Evolutionary conservation across 371 early-diverging fungal species (phyloP).

Genomic region (Actinomucor elegans): DNA sequence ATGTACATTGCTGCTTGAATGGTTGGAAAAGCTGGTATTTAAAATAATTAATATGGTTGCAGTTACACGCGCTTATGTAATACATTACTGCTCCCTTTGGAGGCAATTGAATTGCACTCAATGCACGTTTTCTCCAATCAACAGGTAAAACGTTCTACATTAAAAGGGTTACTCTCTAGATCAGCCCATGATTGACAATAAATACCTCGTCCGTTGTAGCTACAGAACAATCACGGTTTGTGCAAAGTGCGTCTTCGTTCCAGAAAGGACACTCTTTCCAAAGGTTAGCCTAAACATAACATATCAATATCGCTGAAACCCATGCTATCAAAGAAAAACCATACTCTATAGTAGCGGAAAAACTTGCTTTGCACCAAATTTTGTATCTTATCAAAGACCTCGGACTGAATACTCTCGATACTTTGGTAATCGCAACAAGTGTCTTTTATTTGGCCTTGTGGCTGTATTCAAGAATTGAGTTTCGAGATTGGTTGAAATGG

Average conservation of each 20-base stretch:
- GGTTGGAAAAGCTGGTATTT: constrained; percentile 48
- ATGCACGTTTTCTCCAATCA: constrained; percentile 55
- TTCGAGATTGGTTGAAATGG: background rate
- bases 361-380: constrained; percentile 79
- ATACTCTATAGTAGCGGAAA: constrained; percentile 88
- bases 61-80: constrained; percentile 1
- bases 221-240: constrained; percentile 87
- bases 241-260: constrained; percentile 81
- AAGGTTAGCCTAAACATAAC: constrained; percentile 69
- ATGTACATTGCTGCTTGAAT: constrained; percentile 61
- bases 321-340: background rate
- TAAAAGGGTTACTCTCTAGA: background rate
- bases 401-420: constrained; percentile 72
- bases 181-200: constrained; percentile 2
- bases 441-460: constrained; percentile 73
- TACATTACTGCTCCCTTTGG: constrained; percentile 51
- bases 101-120: constrained; percentile 56
- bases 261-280: constrained; percentile 94
- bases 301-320: background rate
- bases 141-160: constrained; percentile 30
- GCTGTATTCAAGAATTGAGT: constrained; percentile 45
- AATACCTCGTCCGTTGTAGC: constrained; percentile 73
- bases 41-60: background rate
- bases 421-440: constrained; percentile 84
- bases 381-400: constrained; percentile 63